Evolutionary conservation across 2,329 filamentous ascomycete genomes (phyloP).

Genomic region (Trichophyton rubrum): DNA sequence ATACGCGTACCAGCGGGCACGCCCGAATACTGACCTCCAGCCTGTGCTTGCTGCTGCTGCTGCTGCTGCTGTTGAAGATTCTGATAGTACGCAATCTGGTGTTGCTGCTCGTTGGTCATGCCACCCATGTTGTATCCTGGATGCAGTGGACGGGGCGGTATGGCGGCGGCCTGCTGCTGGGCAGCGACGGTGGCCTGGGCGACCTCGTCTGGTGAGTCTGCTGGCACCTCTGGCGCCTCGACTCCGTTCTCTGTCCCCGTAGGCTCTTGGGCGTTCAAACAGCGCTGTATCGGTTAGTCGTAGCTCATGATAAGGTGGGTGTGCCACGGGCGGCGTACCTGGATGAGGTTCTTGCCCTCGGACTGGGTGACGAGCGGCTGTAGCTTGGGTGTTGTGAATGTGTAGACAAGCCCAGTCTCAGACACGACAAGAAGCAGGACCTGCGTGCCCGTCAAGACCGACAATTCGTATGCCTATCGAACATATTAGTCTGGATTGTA

Average conservation of each 20-base stretch:
- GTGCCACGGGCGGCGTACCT: conserved; percentile 48
- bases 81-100: conserved; percentile 70
- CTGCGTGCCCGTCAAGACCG: conserved; percentile 94
- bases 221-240: conserved; percentile 56
- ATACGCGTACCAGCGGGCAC: not conserved
- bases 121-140: conserved; percentile 44
- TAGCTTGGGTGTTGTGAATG: conserved; percentile 95
- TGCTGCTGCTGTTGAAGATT: conserved; percentile 65
- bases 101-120: conserved; percentile 53
- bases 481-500: not conserved
- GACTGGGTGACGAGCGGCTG: conserved; percentile 96
- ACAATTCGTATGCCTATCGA: conserved; percentile 81
- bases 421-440: conserved; percentile 93
- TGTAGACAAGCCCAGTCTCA: conserved; percentile 94
- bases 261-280: conserved; percentile 90
- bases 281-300: conserved; percentile 51
- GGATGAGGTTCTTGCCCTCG: conserved; percentile 97
- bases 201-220: conserved; percentile 86
- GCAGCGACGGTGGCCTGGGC: conserved; percentile 62
- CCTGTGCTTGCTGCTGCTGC: conserved; percentile 54
- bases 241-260: conserved; percentile 70
- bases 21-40: conserved; percentile 49
- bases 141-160: conserved; percentile 42
- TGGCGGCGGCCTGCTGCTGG: conserved; percentile 56
- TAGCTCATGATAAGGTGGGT: not conserved